Base-by-base conservation (phyloP, 495 filamentous ascomycete species). In the Neurospora africana region DNA sequence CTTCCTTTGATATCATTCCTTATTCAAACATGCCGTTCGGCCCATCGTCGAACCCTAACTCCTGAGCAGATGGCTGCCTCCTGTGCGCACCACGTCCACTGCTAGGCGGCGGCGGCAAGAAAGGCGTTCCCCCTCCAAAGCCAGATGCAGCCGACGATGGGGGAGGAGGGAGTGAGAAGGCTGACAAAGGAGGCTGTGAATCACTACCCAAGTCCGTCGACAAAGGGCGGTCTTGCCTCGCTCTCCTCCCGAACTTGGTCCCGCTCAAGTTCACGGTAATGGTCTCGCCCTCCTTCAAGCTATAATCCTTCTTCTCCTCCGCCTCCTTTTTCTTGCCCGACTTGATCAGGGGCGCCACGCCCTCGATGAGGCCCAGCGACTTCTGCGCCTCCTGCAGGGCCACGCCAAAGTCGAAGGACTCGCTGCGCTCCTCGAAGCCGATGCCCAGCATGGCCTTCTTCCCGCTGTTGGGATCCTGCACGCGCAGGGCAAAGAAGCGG, bases 391-490 rank as follows among this genome's bases (percentile, higher is more conserved):
- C 92, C 79, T 92, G 91, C 75, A 95, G 80, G n/a, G 87, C 84
- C n/a, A 94, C 89, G 30, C 87, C 87, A 72, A 94, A 93, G 75
- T 95, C 93, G 70, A 94, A 92, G 9, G 92, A 92, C 73, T 93
- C 91, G 78, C 87, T 88, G 53, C 93, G 82, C 81, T 95, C 92
- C 83, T 94, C 93, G 76, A 94, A 95, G 15, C 93, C 92, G 68
- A 95, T 86, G n/a, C 93, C 92, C 35, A 95, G 81, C 40, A 88
- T 85, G 30, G 93, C 93, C 76, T 93, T 93, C 73, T 87, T 82
- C 2, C 87, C 87, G 2, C 85, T 85, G 67, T 87, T 86, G 68
- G 90, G 89, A 65, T 91, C 90, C 43, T 89, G 87, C 10, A 95
- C 92, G n/a, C 89, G 83, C 35, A 95, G 77, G 0, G 92, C 92